These are phyloP conservation scores for Lithocarpus polystachyus DNA, from an alignment of 306 rosid species.

Conservation along the genomic window DNA sequence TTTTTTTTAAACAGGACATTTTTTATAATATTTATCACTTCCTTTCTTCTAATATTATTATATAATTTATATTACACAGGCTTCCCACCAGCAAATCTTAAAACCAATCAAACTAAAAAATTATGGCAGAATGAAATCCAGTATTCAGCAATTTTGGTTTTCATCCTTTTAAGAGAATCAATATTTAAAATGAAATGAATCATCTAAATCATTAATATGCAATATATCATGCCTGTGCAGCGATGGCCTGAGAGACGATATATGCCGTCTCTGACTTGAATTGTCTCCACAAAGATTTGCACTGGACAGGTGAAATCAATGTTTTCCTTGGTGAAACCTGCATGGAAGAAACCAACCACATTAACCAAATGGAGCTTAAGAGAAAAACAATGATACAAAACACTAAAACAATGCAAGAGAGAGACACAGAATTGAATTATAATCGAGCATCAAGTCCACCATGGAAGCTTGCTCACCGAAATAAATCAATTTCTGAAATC, in stretches of 20 bases:
- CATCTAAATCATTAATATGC: constrained; percentile 5
- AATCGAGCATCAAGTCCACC: not conserved
- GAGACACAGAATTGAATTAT: constrained; percentile 7
- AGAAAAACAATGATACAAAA: constrained; percentile 7
- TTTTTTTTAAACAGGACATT: not conserved
- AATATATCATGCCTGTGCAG: constrained; percentile 75
- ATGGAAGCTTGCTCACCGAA: constrained; percentile 6
- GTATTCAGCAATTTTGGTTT: not conserved
- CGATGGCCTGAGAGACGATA: constrained; percentile 91
- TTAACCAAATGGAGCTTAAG: constrained; percentile 14
- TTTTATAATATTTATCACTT: not conserved
- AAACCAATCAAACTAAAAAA: not conserved
- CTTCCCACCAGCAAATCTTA: not conserved
- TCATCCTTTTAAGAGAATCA: not conserved
- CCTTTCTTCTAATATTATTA: not conserved
- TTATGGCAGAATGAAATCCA: constrained; percentile 5
- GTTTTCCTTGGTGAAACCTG: constrained; percentile 77
- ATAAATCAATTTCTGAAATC: constrained; percentile 1
- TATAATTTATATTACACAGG: not conserved
- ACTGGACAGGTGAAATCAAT: constrained; percentile 91
- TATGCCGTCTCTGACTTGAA: constrained; percentile 91
- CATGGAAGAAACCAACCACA: constrained; percentile 13
- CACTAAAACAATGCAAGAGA: constrained; percentile 2
- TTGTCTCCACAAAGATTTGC: constrained; percentile 96
- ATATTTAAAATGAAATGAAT: not conserved